phyloP scores from a whole-genome alignment of 805 yeast species.

The Sugiyamaella qingdaonensis region DNA sequence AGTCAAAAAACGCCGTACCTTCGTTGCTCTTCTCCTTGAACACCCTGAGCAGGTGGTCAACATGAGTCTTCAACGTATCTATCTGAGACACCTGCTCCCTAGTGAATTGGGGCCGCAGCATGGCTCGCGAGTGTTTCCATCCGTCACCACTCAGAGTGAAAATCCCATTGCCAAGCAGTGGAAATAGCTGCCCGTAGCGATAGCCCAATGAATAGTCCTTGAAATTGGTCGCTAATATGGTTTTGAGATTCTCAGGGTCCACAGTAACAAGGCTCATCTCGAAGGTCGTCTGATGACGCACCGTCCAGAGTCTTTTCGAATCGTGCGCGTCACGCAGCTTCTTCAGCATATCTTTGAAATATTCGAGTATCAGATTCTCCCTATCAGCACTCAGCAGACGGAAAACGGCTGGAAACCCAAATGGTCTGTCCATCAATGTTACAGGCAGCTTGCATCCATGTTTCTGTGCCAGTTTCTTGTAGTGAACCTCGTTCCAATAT shows the following conservation, averaged over 20 bases:
- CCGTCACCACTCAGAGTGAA: slow-evolving; percentile 33
- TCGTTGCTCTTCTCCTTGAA: slow-evolving; percentile 1
- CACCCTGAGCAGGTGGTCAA: slow-evolving; percentile 20
- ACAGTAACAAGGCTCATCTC: slow-evolving; percentile 3
- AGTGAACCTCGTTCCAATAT: slow-evolving; percentile 1
- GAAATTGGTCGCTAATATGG: slow-evolving; percentile 29
- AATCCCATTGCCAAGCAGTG: slow-evolving; percentile 33
- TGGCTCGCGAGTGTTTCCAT: slow-evolving; percentile 36
- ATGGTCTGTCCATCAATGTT: slow-evolving; percentile 8
- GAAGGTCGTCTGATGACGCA: slow-evolving; percentile 3
- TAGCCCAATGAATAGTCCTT: slow-evolving; percentile 27
- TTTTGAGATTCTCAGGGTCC: slow-evolving; percentile 31
- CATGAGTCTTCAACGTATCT: slow-evolving; percentile 25
- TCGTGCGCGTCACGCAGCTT: not conserved
- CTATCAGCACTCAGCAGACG: slow-evolving; percentile 1
- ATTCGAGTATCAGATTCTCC: slow-evolving; percentile 8
- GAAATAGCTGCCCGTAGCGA: slow-evolving; percentile 25
- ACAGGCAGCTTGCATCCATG: slow-evolving; percentile 6
- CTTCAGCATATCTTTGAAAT: slow-evolving; percentile 4
- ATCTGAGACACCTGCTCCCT: slow-evolving; percentile 31
- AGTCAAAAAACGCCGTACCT: slow-evolving; percentile 18
- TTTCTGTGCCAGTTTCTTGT: slow-evolving; percentile 6
- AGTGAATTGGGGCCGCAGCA: slow-evolving; percentile 35
- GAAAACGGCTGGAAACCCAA: slow-evolving; percentile 5
- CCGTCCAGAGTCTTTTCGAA: not conserved